Evolutionary conservation across 1,139 yeast species (phyloP), one percentile per base, ranked within the genome.

Genomic region (Suhomyces taliae): DNA sequence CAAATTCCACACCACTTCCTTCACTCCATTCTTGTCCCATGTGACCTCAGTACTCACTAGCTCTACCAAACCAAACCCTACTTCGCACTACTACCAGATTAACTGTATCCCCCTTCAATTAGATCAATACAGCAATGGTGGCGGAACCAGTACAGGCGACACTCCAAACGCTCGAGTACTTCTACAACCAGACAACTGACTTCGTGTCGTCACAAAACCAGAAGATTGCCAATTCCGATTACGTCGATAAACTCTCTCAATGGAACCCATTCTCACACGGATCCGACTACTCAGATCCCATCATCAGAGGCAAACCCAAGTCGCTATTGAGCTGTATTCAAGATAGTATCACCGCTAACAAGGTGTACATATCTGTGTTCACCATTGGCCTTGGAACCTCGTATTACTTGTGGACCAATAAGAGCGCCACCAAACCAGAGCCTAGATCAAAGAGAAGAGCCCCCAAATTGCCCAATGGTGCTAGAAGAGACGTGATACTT

Each of bases 401-500:
- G 8, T 54, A 50, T 37, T 57, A 50, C 37, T 57, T 44, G 37
- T 39, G 41, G 29, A 24, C 46, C 43, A 26, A 31, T 19, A 12
- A 37, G 43, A 39, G 14, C 27, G 41, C 38, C 10, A 14, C 27
- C 32, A 29, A 26, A 19, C 34, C 31, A 34, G 36, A 33, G 26
- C 37, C 53, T 41, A 49, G 52, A 26, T 44, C 53, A n/a, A 66
- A 61, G 45, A 70, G 95, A 56, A 69, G 85, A 51, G 95, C 90
- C 0, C 74, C 77, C 5, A 76, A 82, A 50, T 70, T 88, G 34
- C 57, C 78, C 8, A 84, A 84, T 54, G 95, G 95, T 0, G 88
- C 89, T 2, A 69, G 96, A 39, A 76, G 78, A 48, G 95, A 88
- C 56, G 93, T 87, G 6, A 81, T 88, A 0, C 69, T 89, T 32